Conservation (phyloP, 2,329 filamentous ascomycete genomes). For the Myriosclerotinia curreyana region DNA sequence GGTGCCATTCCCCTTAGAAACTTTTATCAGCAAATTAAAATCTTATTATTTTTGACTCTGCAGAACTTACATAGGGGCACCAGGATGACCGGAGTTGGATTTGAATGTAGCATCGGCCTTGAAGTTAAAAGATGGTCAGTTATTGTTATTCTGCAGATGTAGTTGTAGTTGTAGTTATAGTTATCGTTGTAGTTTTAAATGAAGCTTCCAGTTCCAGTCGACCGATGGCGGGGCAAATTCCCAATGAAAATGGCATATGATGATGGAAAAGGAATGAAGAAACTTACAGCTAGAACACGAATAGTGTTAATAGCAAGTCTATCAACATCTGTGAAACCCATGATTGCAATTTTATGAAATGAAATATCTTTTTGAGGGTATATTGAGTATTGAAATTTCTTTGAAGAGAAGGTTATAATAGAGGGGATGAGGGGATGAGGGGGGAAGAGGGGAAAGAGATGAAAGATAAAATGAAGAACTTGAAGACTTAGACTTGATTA, state of each 20-base stretch:
- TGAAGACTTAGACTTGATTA: no score
- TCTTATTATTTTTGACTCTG: not conserved
- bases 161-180: no score
- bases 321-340: constrained; percentile 88
- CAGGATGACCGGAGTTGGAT: constrained; percentile 97
- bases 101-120: constrained; percentile 96
- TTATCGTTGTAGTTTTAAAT: no score
- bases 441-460: constrained; percentile 10
- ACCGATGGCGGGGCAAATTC: constrained; percentile 41
- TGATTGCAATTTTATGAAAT: constrained; percentile 43
- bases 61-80: constrained; percentile 81
- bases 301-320: constrained; percentile 97
- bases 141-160: no score
- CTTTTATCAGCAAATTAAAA: constrained; percentile 7
- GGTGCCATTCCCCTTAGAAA: constrained; percentile 78
- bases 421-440: constrained; percentile 13
- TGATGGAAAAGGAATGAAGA: constrained; percentile 6
- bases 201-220: no score
- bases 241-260: constrained; percentile 30
- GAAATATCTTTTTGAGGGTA: not conserved
- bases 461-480: constrained; percentile 19
- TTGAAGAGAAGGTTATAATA: not conserved
- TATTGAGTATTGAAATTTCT: constrained; percentile 9
- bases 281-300: constrained; percentile 87
- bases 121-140: no score